Evolutionary conservation across 768 basidiomycete species (phyloP).

Genomic region (Psilocybe azurescens): DNA sequence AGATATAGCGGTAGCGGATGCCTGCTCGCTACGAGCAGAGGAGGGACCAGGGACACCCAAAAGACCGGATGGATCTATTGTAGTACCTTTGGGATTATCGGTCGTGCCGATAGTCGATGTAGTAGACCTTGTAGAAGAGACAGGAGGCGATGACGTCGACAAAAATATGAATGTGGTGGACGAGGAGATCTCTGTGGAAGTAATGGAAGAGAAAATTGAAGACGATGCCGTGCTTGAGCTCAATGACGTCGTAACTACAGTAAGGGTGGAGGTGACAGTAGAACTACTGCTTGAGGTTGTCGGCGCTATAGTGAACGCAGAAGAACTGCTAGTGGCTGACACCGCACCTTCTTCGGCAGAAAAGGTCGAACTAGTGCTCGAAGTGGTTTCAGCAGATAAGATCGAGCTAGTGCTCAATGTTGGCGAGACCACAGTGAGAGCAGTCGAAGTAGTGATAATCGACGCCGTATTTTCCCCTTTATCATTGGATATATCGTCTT

Average conservation of each 20-base stretch:
- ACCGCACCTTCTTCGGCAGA: no score
- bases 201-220: background rate
- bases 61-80: background rate
- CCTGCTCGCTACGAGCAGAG: background rate
- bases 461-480: no score
- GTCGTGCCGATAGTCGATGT: background rate
- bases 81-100: background rate
- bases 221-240: background rate
- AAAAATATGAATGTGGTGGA: background rate
- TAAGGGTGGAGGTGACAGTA: background rate
- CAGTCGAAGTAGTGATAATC: no score
- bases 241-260: background rate
- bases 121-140: background rate
- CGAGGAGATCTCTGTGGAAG: background rate
- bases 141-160: background rate
- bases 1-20: background rate
- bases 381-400: no score
- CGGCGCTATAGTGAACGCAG: background rate
- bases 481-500: background rate
- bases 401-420: no score
- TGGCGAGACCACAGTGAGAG: no score
- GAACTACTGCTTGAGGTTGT: background rate
- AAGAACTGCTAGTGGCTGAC: background rate
- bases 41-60: background rate
- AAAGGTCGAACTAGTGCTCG: no score